A percentile compares a stretch with the other conserved stretches of the same genome.
Conservation (phyloP, 2,329 filamentous ascomycete species). For the Trichoderma simmonsii region DNA sequence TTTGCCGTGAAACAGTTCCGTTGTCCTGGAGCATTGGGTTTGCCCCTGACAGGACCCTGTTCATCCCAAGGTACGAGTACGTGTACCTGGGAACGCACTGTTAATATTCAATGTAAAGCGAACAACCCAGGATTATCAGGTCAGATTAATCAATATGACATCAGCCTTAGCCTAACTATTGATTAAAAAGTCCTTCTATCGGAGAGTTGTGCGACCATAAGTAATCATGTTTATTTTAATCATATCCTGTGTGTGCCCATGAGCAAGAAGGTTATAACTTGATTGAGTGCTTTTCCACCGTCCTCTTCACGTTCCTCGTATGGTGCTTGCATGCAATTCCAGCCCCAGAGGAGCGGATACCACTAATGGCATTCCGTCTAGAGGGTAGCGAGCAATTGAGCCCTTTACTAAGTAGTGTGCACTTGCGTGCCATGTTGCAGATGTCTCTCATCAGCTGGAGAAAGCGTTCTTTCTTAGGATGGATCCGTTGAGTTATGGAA, state of each 20-base stretch:
- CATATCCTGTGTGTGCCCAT: background rate
- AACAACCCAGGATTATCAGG: background rate
- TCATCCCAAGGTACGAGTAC: background rate
- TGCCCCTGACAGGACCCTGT: background rate
- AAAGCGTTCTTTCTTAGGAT: background rate
- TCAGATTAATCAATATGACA: background rate
- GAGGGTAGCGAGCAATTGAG: background rate
- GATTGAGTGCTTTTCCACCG: background rate
- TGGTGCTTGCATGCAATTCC: background rate
- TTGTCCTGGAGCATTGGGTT: background rate
- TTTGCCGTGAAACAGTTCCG: conserved; percentile 5
- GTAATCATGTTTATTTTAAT: background rate
- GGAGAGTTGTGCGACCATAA: background rate
- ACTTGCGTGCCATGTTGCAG: too few species aligned
- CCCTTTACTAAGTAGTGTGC: background rate
- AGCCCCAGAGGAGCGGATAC: background rate
- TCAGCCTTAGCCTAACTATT: background rate
- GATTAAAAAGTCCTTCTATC: background rate
- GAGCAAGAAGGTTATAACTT: background rate
- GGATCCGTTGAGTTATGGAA: background rate
- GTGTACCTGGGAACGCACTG: background rate
- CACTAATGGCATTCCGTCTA: background rate
- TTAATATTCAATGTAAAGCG: background rate
- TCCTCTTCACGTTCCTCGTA: background rate
- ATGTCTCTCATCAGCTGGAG: background rate